Percentiles rank a stretch among this genome's conserved stretches.
These are phyloP conservation scores for Allium sativum DNA, from an alignment of 106 monocot species.

Conservation along the genomic window DNA sequence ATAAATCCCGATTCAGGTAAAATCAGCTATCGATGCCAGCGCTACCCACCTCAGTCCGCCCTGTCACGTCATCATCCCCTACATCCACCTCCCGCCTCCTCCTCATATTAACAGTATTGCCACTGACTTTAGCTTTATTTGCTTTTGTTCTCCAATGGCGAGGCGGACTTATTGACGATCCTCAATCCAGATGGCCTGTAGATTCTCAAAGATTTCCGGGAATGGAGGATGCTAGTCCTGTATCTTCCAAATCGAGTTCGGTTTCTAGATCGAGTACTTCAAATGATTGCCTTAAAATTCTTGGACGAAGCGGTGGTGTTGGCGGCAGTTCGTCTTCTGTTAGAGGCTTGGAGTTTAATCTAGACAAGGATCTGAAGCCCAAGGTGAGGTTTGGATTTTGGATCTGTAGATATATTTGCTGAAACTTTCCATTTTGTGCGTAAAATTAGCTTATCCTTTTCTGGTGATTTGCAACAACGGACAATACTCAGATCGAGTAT, in stretches of 20 bases:
- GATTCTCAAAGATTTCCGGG: slow-evolving; percentile 62
- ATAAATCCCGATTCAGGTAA: no score
- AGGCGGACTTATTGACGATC: slow-evolving; percentile 77
- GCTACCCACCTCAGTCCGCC: slow-evolving; percentile 13
- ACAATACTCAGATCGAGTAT: no score
- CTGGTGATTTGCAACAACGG: no score
- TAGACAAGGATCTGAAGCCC: slow-evolving; percentile 27
- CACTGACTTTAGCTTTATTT: slow-evolving; percentile 57
- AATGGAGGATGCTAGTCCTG: slow-evolving; percentile 47
- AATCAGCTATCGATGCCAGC: slow-evolving; percentile 15
- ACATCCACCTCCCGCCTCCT: slow-evolving; percentile 27
- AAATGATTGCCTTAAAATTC: slow-evolving; percentile 40
- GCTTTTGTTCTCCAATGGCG: slow-evolving; percentile 97
- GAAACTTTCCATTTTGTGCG: no score
- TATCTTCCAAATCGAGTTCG: slow-evolving; percentile 24
- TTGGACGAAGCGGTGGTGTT: slow-evolving; percentile 17
- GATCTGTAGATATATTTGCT: no score
- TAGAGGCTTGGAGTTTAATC: slow-evolving; percentile 33
- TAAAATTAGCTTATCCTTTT: no score
- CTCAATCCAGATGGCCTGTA: slow-evolving; percentile 50
- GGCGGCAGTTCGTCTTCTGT: slow-evolving; percentile 10
- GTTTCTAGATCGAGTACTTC: slow-evolving; percentile 28
- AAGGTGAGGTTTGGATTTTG: slow-evolving; percentile 22
- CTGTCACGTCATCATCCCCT: slow-evolving; percentile 5
- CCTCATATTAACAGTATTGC: slow-evolving; percentile 60